Conservation (phyloP, 768 basidiomycete species). For the Wakefieldia striispora region DNA sequence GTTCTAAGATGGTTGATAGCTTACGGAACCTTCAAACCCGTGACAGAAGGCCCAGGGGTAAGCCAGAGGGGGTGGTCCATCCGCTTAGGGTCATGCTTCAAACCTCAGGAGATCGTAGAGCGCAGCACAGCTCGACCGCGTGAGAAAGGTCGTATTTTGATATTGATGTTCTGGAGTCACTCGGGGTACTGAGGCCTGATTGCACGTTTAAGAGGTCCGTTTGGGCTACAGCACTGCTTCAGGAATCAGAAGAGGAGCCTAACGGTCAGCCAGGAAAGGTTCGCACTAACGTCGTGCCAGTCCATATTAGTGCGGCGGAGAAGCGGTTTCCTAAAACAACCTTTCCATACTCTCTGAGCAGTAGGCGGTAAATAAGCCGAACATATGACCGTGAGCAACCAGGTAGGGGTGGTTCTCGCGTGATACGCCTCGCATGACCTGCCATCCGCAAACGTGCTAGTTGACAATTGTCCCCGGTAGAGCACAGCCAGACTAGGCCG, state of each 20-base stretch:
- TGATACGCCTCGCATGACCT: constrained; percentile 16
- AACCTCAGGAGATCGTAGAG: constrained; percentile 13
- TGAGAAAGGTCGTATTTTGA: constrained; percentile 17
- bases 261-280: constrained; percentile 18
- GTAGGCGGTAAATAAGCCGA: constrained; percentile 6
- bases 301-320: constrained; percentile 27
- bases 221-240: constrained; percentile 8
- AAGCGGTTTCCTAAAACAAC: constrained; percentile 13
- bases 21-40: constrained; percentile 12
- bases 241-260: constrained; percentile 3
- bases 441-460: constrained; percentile 11
- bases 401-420: constrained; percentile 11
- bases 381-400: constrained; percentile 24
- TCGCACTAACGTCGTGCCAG: constrained; percentile 19
- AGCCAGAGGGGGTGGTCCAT: constrained; percentile 4
- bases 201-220: constrained; percentile 25
- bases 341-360: constrained; percentile 5
- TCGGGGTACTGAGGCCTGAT: constrained; percentile 21
- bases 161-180: constrained; percentile 14
- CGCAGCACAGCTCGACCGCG: constrained; percentile 10
- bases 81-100: constrained; percentile 6
- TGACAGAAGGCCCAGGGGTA: constrained; percentile 9
- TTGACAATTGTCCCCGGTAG: constrained; percentile 8
- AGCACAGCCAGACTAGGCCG: constrained; percentile 4
- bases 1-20: constrained; percentile 12